Percentiles rank a stretch among this genome's conserved stretches.
phyloP scores from a whole-genome alignment of 1,139 yeast genomes.

The Hanseniaspora uvarum region DNA sequence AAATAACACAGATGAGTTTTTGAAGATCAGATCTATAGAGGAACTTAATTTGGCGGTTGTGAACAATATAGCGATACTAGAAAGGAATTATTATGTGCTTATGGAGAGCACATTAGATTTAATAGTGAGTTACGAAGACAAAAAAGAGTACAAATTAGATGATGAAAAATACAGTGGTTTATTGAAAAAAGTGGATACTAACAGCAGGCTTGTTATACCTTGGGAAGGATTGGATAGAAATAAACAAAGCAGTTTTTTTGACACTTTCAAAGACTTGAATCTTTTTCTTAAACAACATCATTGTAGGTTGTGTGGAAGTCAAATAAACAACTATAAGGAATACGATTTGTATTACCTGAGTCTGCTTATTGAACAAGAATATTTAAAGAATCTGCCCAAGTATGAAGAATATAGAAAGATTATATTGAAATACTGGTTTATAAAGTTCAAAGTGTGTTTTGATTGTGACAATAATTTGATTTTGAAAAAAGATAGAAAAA shows the following conservation, averaged over 20 bases:
- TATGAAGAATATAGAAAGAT: neutral
- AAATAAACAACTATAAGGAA: neutral
- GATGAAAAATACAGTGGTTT: constrained; percentile 8
- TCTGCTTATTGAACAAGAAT: constrained; percentile 9
- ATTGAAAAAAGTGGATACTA: neutral
- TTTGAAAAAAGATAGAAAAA: neutral
- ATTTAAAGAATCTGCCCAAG: neutral
- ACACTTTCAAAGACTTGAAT: neutral
- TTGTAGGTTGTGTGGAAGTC: constrained; percentile 13
- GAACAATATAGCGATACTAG: constrained; percentile 4
- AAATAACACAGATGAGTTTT: neutral
- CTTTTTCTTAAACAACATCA: constrained; percentile 7
- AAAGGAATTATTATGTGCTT: constrained; percentile 5
- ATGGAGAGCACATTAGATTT: constrained; percentile 6
- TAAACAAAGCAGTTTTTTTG: neutral
- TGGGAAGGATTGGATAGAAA: neutral
- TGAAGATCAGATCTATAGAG: neutral
- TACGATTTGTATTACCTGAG: constrained; percentile 10
- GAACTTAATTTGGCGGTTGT: neutral
- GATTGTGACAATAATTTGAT: constrained; percentile 5
- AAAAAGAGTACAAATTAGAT: neutral
- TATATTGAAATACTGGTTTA: constrained; percentile 15
- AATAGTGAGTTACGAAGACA: neutral
- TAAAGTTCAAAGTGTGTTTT: constrained; percentile 10
- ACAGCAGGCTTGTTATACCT: neutral